Evolutionary conservation across 495 filamentous ascomycete species (phyloP), one percentile per base, ranked within the genome.

Genomic region (Aspergillus campestris): DNA sequence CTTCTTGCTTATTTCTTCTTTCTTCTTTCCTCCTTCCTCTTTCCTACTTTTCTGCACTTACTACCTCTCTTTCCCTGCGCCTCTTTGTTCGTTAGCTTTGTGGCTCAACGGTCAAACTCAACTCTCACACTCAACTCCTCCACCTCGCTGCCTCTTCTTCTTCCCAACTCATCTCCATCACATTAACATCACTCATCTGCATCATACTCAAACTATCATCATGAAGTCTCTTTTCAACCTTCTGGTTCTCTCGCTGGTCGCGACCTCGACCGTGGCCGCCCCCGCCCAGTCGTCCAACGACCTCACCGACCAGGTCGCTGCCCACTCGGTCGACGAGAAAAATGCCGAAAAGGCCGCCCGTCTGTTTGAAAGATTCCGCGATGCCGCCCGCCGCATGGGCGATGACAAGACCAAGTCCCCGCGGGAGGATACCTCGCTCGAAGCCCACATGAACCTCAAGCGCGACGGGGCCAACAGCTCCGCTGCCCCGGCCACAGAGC

Each of bases 361-460:
- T 42, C 59, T 72, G 40, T 66, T 70, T 44, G 59, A 58, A 34
- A 72, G 69, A 53, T 79, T 72, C 55, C 63, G 71, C 45, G 61
- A 78, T 55, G 75, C 74, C 51, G 65, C 76, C 53, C 77, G 69
- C 49, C 57, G 49, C 13, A 66, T 65, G 58, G 71, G 76, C 54
- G 60, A 61, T 34, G 57, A 55, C 24, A 73, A 72, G 40, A 61
- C 70, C 29, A 64, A 75, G 57, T 71, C 67, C 38, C 59, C 72
- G 55, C 56, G 56, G 27, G 72, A 75, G 48, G 61, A 75, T 42
- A 53, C 69, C 29, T 61, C 54, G 31, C 58, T 75, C 49, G 74
- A 70, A 12, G 64, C 49, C 36, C 58, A 65, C 47, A 48, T 78
- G 48, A 62, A 62, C 14, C 35, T 76, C 39, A 74, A 67, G 51